Conservation (phyloP, 2,329 filamentous ascomycete species). For the Pseudopyricularia javanii region DNA sequence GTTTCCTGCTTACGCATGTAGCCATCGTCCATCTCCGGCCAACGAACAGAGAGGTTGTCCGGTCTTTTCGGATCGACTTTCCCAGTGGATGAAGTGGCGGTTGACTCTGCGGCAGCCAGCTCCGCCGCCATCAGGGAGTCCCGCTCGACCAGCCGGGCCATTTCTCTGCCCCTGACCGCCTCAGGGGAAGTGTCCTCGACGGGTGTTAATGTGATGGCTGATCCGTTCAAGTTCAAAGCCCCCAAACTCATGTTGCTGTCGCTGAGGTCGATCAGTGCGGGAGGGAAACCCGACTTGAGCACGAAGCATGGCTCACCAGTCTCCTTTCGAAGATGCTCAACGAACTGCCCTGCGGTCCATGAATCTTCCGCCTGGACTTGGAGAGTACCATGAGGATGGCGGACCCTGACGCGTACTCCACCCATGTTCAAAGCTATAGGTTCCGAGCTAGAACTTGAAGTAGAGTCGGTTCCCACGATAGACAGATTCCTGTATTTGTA, state of each 20-base stretch:
- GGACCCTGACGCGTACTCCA: conserved; percentile 58
- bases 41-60: conserved; percentile 1
- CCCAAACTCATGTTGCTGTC: conserved; percentile 28
- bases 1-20: not conserved
- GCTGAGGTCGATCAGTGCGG: conserved; percentile 53
- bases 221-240: conserved; percentile 32
- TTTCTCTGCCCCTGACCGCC: not conserved
- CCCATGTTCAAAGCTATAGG: not conserved
- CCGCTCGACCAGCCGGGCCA: not conserved
- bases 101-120: not conserved
- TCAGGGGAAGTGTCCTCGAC: not conserved
- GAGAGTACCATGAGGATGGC: conserved; percentile 61
- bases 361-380: conserved; percentile 56
- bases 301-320: conserved; percentile 57
- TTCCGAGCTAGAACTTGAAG: too few species aligned
- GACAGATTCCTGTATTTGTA: too few species aligned
- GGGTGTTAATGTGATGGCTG: conserved; percentile 30
- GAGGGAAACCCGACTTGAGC: conserved; percentile 77
- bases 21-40: conserved; percentile 3
- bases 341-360: conserved; percentile 51
- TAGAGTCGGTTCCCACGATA: too few species aligned
- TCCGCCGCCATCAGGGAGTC: not conserved
- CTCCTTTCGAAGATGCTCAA: conserved; percentile 46
- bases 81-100: not conserved
- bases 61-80: not conserved